These are phyloP conservation scores for Phaeotremella fagi DNA, from an alignment of 768 basidiomycete genomes.

Conservation along the genomic window DNA sequence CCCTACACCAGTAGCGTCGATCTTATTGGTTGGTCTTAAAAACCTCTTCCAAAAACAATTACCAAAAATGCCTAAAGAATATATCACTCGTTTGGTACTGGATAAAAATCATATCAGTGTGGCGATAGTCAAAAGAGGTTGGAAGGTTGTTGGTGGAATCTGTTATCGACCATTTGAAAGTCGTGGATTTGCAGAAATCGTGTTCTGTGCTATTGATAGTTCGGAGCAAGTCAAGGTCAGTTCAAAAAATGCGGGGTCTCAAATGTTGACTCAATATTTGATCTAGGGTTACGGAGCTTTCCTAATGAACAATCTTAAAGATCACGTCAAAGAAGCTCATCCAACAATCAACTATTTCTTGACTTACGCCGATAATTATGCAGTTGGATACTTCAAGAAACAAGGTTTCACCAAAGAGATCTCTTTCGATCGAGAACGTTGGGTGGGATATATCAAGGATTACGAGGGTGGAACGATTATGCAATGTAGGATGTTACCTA, in stretches of 20 bases:
- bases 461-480: slow-evolving; percentile 99
- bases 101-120: slow-evolving; percentile 87
- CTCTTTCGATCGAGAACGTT: slow-evolving; percentile 77
- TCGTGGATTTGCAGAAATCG: slow-evolving; percentile 93
- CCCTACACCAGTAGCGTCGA: slow-evolving; percentile 62
- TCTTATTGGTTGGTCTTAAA: slow-evolving; percentile 91
- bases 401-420: slow-evolving; percentile 99
- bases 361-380: slow-evolving; percentile 98
- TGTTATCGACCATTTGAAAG: slow-evolving; percentile 95
- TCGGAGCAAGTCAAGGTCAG: slow-evolving; percentile 94
- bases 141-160: slow-evolving; percentile 95
- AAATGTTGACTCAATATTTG: not conserved
- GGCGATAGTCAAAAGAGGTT: slow-evolving; percentile 90
- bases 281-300: slow-evolving; percentile 90
- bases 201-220: slow-evolving; percentile 95
- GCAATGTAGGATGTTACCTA: slow-evolving; percentile 85
- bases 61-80: slow-evolving; percentile 98
- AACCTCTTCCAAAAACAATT: slow-evolving; percentile 95
- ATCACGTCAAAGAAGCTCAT: slow-evolving; percentile 75
- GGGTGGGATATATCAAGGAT: slow-evolving; percentile 99
- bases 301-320: slow-evolving; percentile 98
- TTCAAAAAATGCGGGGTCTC: not conserved
- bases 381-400: slow-evolving; percentile 98
- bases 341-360: slow-evolving; percentile 89
- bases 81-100: slow-evolving; percentile 91